A percentile compares a stretch with the other conserved stretches of the same genome.
Conservation (phyloP, 768 basidiomycete genomes). For the Mycena maculata region DNA sequence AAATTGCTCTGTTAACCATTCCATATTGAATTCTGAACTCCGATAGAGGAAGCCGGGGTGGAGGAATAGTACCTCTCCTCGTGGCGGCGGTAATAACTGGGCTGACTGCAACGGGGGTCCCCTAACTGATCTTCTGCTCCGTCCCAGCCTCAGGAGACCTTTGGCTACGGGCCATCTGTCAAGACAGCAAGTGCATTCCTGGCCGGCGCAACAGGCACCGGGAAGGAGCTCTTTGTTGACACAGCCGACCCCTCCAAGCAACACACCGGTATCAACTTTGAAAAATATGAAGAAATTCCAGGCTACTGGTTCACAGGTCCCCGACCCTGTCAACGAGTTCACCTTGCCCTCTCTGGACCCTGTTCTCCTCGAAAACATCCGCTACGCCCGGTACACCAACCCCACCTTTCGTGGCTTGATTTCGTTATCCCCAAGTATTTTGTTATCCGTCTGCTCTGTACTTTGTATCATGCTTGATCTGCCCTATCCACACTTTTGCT, state of each 20-base stretch:
- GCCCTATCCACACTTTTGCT: too few relatives aligned
- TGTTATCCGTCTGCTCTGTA: too few relatives aligned
- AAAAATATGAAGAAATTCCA: conserved; percentile 99
- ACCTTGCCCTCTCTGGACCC: conserved; percentile 91
- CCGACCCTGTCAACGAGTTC: conserved; percentile 91
- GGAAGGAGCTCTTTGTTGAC: conserved; percentile 97
- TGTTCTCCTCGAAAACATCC: conserved; percentile 95
- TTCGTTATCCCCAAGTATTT: too few relatives aligned
- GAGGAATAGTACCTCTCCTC: conserved; percentile 54
- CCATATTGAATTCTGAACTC: too few relatives aligned
- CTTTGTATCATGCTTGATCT: too few relatives aligned
- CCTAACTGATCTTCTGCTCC: conserved; percentile 53
- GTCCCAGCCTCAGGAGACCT: conserved; percentile 61
- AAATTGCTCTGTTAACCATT: too few relatives aligned
- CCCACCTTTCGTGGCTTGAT: too few relatives aligned
- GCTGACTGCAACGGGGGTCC: conserved; percentile 46
- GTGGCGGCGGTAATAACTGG: conserved; percentile 64
- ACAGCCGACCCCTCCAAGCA: conserved; percentile 86
- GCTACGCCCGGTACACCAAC: conserved; percentile 90
- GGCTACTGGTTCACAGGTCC: conserved; percentile 96
- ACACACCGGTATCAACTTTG: conserved; percentile 99
- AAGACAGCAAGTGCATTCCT: conserved; percentile 85
- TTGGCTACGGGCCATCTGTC: conserved; percentile 86
- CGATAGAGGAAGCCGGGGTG: conserved; percentile 51
- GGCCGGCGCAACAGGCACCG: conserved; percentile 89